These are phyloP conservation scores for Diaporthe ampelina DNA, from an alignment of 2,329 filamentous ascomycete genomes.

Conservation along the genomic window DNA sequence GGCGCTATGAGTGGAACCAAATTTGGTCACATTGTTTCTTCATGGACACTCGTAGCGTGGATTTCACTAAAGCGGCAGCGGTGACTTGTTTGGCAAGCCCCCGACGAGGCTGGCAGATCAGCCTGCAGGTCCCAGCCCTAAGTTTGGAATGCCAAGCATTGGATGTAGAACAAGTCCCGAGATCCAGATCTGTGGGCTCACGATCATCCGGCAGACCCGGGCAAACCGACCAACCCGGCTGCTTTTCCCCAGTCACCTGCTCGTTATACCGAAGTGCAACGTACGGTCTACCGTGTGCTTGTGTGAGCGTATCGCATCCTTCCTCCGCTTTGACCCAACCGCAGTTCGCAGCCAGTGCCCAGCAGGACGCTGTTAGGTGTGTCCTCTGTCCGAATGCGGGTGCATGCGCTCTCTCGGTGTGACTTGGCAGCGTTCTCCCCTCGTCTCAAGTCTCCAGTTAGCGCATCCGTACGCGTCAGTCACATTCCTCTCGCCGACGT, in stretches of 20 bases:
- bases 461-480: conserved; percentile 22
- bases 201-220: conserved; percentile 27
- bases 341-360: conserved; percentile 22
- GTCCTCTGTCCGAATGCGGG: conserved; percentile 6
- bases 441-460: conserved; percentile 32
- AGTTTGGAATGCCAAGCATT: conserved; percentile 28
- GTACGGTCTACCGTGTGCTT: conserved; percentile 13
- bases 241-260: conserved; percentile 2
- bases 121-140: conserved; percentile 34
- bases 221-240: conserved; percentile 5
- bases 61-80: conserved; percentile 16
- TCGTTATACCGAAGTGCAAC: conserved; percentile 18
- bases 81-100: conserved; percentile 21
- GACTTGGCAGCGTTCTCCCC: conserved; percentile 27
- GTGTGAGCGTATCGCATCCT: conserved; percentile 11
- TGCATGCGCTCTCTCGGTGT: conserved; percentile 5
- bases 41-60: neutral
- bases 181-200: conserved; percentile 33
- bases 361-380: conserved; percentile 16
- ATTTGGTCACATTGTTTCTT: neutral
- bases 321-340: conserved; percentile 23
- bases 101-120: conserved; percentile 15
- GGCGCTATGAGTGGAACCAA: conserved; percentile 7
- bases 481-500: conserved; percentile 14
- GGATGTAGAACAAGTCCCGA: conserved; percentile 22